Conservation (phyloP, 768 basidiomycete genomes). For the Saitozyma podzolica region DNA sequence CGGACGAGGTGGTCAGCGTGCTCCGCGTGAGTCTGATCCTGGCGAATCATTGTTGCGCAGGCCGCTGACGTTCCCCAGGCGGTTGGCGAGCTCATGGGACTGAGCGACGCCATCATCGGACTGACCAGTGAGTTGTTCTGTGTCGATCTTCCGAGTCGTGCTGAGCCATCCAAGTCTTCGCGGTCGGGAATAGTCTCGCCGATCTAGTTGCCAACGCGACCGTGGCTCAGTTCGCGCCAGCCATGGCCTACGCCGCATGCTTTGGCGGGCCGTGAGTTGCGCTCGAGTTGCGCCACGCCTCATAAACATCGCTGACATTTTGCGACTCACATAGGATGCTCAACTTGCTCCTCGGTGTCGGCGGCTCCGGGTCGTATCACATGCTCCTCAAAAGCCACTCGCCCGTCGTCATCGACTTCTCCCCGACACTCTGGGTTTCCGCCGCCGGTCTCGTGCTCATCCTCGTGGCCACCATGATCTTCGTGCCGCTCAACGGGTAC, state of each 20-base stretch:
- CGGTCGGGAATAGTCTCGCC: constrained; percentile 91
- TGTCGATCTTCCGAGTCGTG: not conserved
- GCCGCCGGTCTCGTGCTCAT: constrained; percentile 75
- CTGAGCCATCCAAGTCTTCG: constrained; percentile 62
- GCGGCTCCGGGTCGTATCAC: constrained; percentile 79
- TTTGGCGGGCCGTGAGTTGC: constrained; percentile 40
- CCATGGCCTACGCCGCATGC: constrained; percentile 52
- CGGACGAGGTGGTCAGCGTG: constrained; percentile 90
- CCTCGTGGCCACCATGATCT: constrained; percentile 71
- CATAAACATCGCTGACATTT: constrained; percentile 2
- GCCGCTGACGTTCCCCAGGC: constrained; percentile 60
- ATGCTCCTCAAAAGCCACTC: constrained; percentile 65
- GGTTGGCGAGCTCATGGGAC: constrained; percentile 87
- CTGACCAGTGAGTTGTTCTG: constrained; percentile 62
- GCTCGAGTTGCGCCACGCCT: not conserved
- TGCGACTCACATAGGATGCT: constrained; percentile 40
- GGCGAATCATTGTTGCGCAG: not conserved
- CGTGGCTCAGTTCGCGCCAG: constrained; percentile 65
- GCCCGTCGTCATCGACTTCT: constrained; percentile 70
- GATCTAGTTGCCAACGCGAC: constrained; percentile 97
- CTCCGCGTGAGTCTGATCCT: constrained; percentile 64
- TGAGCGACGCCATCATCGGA: constrained; percentile 96
- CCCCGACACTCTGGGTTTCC: constrained; percentile 80
- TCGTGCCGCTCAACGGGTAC: constrained; percentile 83
- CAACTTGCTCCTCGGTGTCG: constrained; percentile 66